Evolutionary conservation across 1,284 basidiomycete species (phyloP).

Genomic region (Lentinus polychrous): DNA sequence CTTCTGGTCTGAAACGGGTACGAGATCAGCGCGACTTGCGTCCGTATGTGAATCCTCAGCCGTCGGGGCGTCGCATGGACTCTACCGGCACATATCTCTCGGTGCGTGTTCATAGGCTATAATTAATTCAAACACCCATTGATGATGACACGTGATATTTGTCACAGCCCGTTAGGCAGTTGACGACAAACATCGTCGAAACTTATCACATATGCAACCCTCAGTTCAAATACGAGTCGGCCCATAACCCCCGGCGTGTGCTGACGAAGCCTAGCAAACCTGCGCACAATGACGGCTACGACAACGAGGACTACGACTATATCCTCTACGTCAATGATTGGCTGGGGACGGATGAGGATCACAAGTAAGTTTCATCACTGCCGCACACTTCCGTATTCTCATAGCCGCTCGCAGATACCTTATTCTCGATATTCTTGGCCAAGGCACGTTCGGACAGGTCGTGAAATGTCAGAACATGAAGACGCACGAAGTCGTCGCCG

Average conservation of each 20-base stretch:
- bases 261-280: slow-evolving; percentile 95
- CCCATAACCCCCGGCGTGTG: slow-evolving; percentile 88
- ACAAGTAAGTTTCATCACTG: slow-evolving; percentile 60
- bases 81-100: slow-evolving; percentile 58
- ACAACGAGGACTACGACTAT: slow-evolving; percentile 97
- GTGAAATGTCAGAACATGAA: slow-evolving; percentile 99
- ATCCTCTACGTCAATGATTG: slow-evolving; percentile 97
- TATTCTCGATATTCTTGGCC: slow-evolving; percentile 95
- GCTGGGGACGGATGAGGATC: slow-evolving; percentile 83
- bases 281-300: slow-evolving; percentile 88
- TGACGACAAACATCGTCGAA: slow-evolving; percentile 81
- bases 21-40: slow-evolving; percentile 64
- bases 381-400: slow-evolving; percentile 1
- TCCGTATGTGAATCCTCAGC: slow-evolving; percentile 55
- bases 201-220: slow-evolving; percentile 93
- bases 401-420: slow-evolving; percentile 65
- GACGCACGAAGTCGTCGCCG: slow-evolving; percentile 96
- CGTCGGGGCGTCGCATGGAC: slow-evolving; percentile 59
- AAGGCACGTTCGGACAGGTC: slow-evolving; percentile 98
- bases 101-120: slow-evolving; percentile 31
- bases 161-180: slow-evolving; percentile 73
- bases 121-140: neutral
- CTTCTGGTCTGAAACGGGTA: slow-evolving; percentile 65
- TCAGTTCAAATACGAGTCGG: slow-evolving; percentile 85
- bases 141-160: slow-evolving; percentile 8